Percentiles rank a stretch among this genome's conserved stretches.
phyloP scores from a whole-genome alignment of 2,329 filamentous ascomycete genomes.

The Cryoendolithus antarcticus region DNA sequence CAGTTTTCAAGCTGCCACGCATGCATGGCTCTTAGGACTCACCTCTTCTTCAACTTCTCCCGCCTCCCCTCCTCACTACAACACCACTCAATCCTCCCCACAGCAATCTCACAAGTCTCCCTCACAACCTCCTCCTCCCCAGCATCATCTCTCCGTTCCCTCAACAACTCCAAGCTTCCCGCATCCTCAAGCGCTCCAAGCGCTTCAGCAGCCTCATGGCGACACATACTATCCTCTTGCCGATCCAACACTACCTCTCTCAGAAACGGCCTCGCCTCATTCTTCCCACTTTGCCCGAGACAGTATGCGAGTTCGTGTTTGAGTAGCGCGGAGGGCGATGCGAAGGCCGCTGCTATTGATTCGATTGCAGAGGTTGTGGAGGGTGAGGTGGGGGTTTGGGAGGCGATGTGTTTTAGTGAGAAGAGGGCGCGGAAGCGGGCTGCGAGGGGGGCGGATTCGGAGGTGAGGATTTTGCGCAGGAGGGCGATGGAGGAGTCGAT shows the following conservation, averaged over 20 bases:
- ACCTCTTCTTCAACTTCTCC: conserved; percentile 77
- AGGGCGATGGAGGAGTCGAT: conserved; percentile 40
- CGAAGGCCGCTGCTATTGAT: conserved; percentile 79
- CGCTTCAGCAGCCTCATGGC: conserved; percentile 93
- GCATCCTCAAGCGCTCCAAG: conserved; percentile 73
- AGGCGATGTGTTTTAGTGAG: conserved; percentile 88
- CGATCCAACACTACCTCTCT: conserved; percentile 62
- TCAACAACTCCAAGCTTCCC: conserved; percentile 61
- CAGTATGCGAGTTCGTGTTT: conserved; percentile 98
- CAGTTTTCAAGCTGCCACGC: not conserved
- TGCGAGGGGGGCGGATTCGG: conserved; percentile 70
- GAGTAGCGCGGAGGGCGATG: conserved; percentile 73
- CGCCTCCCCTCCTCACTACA: conserved; percentile 57
- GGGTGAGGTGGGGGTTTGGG: conserved; percentile 44
- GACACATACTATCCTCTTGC: conserved; percentile 84
- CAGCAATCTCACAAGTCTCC: conserved; percentile 94
- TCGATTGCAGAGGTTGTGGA: conserved; percentile 52
- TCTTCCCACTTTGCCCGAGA: conserved; percentile 76
- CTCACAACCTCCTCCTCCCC: conserved; percentile 70
- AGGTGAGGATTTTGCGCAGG: conserved; percentile 64
- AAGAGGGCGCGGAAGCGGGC: conserved; percentile 93
- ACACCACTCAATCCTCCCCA: conserved; percentile 90
- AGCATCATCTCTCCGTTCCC: conserved; percentile 58
- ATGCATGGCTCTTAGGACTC: conserved; percentile 16
- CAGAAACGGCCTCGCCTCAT: conserved; percentile 60